Conservation (phyloP, 768 basidiomycete genomes). For the Hericium alpestre region DNA sequence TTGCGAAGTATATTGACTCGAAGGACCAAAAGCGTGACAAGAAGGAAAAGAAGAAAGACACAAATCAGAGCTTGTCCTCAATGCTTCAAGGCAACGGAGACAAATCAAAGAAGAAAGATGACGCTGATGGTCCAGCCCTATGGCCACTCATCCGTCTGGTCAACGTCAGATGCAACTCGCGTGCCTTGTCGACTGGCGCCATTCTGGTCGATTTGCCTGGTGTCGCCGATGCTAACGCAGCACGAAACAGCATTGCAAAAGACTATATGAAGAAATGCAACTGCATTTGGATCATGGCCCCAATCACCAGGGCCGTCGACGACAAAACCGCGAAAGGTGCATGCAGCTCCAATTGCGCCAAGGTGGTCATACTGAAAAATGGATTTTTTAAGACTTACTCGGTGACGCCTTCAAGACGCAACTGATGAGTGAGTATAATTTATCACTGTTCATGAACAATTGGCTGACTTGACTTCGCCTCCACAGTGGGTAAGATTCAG, state of each 20-base stretch:
- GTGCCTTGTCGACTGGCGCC: conserved; percentile 47
- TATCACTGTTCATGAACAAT: neutral
- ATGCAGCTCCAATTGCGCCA: neutral
- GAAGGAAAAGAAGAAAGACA: conserved; percentile 25
- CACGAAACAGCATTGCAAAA: conserved; percentile 51
- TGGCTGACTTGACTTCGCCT: neutral
- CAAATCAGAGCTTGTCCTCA: conserved; percentile 9
- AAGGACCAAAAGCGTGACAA: conserved; percentile 47
- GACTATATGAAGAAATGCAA: conserved; percentile 58
- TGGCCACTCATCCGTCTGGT: conserved; percentile 60
- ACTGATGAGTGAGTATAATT: conserved; percentile 38
- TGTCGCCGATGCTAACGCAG: conserved; percentile 57
- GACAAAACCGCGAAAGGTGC: conserved; percentile 52
- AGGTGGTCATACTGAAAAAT: neutral
- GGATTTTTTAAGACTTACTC: conserved; percentile 30
- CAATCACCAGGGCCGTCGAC: conserved; percentile 53
- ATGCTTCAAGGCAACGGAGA: conserved; percentile 13
- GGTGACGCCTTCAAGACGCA: conserved; percentile 57
- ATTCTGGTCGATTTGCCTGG: conserved; percentile 58
- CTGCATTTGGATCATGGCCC: conserved; percentile 58
- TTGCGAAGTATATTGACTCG: conserved; percentile 55
- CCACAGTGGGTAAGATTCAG: neutral
- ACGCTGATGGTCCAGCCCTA: conserved; percentile 26
- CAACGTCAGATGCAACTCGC: conserved; percentile 42
- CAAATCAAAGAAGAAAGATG: conserved; percentile 12